Conservation (phyloP, 768 basidiomycete genomes). For the Russula abietina region DNA sequence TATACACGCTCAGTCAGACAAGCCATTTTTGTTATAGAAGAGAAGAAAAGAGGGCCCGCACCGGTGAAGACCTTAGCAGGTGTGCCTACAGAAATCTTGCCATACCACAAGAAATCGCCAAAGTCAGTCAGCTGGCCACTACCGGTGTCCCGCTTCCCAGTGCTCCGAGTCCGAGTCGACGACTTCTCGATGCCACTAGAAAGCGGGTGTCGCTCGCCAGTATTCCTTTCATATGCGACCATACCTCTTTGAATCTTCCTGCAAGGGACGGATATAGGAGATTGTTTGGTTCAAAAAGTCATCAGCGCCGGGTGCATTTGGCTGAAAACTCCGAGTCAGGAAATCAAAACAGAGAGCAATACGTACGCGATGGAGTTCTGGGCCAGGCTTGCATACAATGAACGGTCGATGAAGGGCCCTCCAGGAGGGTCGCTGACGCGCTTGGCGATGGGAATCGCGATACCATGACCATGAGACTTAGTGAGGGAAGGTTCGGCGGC, state of each 20-base stretch:
- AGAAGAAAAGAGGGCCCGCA: not conserved
- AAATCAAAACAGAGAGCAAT: not conserved
- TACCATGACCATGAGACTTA: not conserved
- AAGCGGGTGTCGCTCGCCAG: not conserved
- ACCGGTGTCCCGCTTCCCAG: not conserved
- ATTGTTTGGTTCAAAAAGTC: too few species aligned
- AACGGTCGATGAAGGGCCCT: not conserved
- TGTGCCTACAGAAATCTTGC: slow-evolving; percentile 14
- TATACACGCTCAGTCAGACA: too few species aligned
- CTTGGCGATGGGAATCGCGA: slow-evolving; percentile 6
- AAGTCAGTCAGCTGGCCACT: not conserved
- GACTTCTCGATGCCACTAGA: not conserved
- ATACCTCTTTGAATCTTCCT: slow-evolving; percentile 13
- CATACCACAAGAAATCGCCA: slow-evolving; percentile 11
- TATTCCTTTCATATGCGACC: slow-evolving; percentile 2
- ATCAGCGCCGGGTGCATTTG: too few species aligned
- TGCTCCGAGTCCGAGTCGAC: too few species aligned
- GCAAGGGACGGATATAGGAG: too few species aligned
- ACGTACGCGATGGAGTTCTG: not conserved
- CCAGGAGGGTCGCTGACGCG: too few species aligned
- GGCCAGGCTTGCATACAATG: too few species aligned
- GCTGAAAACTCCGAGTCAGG: too few species aligned
- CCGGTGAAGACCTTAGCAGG: slow-evolving; percentile 7
- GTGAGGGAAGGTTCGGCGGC: not conserved
- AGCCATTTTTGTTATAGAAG: too few species aligned